phyloP scores from a whole-genome alignment of 163 green algal species.

The Trebouxia gelatinosa region DNA sequence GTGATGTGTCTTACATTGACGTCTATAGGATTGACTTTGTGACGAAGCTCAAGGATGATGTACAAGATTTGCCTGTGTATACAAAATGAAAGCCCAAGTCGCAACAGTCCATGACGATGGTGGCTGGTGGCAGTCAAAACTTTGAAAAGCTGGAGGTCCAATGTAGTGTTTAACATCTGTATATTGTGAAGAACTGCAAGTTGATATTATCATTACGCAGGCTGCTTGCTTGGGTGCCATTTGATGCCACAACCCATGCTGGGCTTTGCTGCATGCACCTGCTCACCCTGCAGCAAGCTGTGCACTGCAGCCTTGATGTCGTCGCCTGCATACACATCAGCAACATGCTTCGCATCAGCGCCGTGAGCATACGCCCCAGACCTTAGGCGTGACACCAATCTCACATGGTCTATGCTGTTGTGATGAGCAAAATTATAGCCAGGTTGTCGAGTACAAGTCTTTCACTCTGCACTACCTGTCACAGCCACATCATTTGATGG shows the following conservation, averaged over 20 bases:
- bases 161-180: not conserved
- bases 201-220: not conserved
- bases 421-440: not conserved
- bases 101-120: too few species aligned
- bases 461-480: not conserved
- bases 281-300: not conserved
- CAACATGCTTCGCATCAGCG: not conserved
- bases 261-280: not conserved
- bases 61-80: too few species aligned
- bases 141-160: too few species aligned
- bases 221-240: not conserved
- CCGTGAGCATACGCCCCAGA: not conserved
- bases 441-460: not conserved
- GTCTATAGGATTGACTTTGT: too few species aligned
- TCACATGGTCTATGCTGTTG: not conserved
- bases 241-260: constrained; percentile 24
- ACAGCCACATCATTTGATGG: not conserved
- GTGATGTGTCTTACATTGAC: too few species aligned
- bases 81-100: too few species aligned
- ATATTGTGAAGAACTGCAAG: not conserved
- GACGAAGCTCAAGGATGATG: too few species aligned
- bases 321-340: not conserved
- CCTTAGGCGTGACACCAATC: not conserved
- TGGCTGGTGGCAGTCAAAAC: too few species aligned
- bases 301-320: constrained; percentile 14